Conservation (phyloP, 164 flowering plant genomes). For the Macadamia tetraphylla region DNA sequence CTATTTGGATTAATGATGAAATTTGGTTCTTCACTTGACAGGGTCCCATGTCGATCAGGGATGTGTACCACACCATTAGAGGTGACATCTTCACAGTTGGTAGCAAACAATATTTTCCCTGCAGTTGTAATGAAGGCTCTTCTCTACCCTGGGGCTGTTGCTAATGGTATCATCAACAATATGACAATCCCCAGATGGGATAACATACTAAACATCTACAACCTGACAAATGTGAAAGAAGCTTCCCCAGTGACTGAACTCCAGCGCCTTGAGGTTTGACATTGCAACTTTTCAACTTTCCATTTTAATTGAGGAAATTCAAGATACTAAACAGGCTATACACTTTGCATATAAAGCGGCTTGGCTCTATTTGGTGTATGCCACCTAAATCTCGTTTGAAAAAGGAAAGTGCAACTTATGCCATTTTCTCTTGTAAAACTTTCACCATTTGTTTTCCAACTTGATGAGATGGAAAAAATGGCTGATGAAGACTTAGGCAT, state of each 20-base stretch:
- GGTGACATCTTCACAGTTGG: constrained; percentile 76
- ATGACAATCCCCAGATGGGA: constrained; percentile 74
- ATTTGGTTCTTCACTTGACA: constrained; percentile 18
- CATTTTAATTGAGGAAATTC: background rate
- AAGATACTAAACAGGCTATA: background rate
- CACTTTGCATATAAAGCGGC: background rate
- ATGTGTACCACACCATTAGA: constrained; percentile 67
- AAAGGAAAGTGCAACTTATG: too few species aligned
- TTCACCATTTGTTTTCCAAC: too few species aligned
- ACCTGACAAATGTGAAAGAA: constrained; percentile 69
- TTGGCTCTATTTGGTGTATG: background rate
- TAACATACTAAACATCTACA: constrained; percentile 54
- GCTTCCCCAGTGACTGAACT: constrained; percentile 70
- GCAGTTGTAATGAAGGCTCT: constrained; percentile 57
- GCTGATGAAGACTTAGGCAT: too few species aligned
- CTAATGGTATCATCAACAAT: constrained; percentile 43
- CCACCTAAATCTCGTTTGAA: too few species aligned
- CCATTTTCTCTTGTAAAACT: too few species aligned
- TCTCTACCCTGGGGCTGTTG: constrained; percentile 75
- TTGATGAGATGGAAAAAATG: too few species aligned
- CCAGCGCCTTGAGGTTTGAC: constrained; percentile 81
- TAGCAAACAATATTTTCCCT: constrained; percentile 80
- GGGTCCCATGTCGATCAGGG: constrained; percentile 81
- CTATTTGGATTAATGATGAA: background rate
- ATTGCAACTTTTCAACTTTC: constrained; percentile 2